These are phyloP conservation scores for Orbilia oligospora DNA, from an alignment of 2,329 filamentous ascomycete genomes.

Conservation along the genomic window DNA sequence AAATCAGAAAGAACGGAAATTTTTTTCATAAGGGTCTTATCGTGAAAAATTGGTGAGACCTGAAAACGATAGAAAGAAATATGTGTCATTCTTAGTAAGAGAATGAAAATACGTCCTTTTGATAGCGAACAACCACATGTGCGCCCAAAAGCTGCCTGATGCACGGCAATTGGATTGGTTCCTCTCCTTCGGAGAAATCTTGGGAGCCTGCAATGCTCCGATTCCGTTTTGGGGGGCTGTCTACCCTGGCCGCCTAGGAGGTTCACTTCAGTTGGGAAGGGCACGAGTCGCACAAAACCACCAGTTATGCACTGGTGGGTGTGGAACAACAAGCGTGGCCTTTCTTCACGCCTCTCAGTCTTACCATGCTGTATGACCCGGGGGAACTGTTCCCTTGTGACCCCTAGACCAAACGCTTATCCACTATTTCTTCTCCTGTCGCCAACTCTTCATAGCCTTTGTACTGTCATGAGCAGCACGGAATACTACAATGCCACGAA, in stretches of 20 bases:
- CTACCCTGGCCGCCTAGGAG: conserved; percentile 10
- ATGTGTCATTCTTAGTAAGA: conserved; percentile 22
- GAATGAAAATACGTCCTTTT: conserved; percentile 4
- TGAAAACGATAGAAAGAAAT: conserved; percentile 6
- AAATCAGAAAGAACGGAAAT: conserved; percentile 2
- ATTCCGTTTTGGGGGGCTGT: conserved; percentile 2
- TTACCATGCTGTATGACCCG: conserved; percentile 23
- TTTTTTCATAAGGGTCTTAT: conserved; percentile 7
- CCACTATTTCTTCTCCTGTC: conserved; percentile 67
- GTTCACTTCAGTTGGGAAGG: conserved; percentile 1
- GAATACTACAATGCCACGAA: conserved; percentile 72
- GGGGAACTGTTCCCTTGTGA: conserved; percentile 14
- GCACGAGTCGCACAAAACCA: conserved; percentile 29
- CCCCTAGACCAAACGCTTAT: background rate
- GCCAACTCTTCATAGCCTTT: conserved; percentile 79
- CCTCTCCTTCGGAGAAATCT: background rate
- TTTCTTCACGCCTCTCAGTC: conserved; percentile 15
- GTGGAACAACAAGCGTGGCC: conserved; percentile 55
- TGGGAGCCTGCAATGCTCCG: background rate
- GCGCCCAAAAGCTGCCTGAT: conserved; percentile 8
- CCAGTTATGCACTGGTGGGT: conserved; percentile 16
- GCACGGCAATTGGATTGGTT: conserved; percentile 7
- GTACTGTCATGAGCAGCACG: conserved; percentile 80
- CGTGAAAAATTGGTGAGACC: conserved; percentile 11
- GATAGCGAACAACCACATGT: background rate